These are phyloP conservation scores for Panellus pusillus DNA, from an alignment of 768 basidiomycete species.

Conservation along the genomic window DNA sequence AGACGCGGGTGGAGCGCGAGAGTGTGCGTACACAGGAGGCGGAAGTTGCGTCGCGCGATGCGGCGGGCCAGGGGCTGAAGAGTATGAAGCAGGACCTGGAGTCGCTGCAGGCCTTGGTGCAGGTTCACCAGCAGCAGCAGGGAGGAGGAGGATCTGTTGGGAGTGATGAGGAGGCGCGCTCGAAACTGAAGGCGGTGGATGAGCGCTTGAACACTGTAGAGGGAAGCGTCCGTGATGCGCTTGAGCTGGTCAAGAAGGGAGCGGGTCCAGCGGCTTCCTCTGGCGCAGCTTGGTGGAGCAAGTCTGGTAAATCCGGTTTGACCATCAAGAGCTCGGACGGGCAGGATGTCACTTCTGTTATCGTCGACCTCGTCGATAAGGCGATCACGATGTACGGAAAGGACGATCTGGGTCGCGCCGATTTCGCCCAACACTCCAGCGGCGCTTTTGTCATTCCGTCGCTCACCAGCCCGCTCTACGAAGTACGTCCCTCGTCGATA, in stretches of 20 bases:
- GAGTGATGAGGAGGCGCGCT: slow-evolving; percentile 58
- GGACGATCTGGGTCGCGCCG: slow-evolving; percentile 78
- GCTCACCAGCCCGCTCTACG: slow-evolving; percentile 79
- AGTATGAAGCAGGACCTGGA: slow-evolving; percentile 59
- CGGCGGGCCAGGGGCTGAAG: slow-evolving; percentile 45
- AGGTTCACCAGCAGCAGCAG: slow-evolving; percentile 27
- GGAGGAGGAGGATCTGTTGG: slow-evolving; percentile 16
- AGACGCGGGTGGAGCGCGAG: slow-evolving; percentile 43
- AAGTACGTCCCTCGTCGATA: slow-evolving; percentile 56
- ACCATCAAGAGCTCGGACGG: slow-evolving; percentile 76
- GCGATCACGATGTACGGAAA: slow-evolving; percentile 69
- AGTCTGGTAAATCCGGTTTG: slow-evolving; percentile 50
- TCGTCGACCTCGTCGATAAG: slow-evolving; percentile 73
- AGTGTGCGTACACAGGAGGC: slow-evolving; percentile 49
- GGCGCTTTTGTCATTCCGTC: slow-evolving; percentile 81
- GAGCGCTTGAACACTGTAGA: slow-evolving; percentile 54
- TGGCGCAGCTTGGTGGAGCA: slow-evolving; percentile 71
- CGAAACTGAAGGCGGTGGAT: slow-evolving; percentile 56
- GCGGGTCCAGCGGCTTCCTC: slow-evolving; percentile 27
- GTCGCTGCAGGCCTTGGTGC: slow-evolving; percentile 44
- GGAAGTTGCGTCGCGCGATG: slow-evolving; percentile 47
- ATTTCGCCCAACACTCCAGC: slow-evolving; percentile 82
- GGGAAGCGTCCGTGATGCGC: slow-evolving; percentile 27
- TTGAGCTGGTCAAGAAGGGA: slow-evolving; percentile 17
- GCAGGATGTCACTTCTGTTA: slow-evolving; percentile 65